Conservation (phyloP, 2,329 filamentous ascomycete species). For the Fusarium aywerte region DNA sequence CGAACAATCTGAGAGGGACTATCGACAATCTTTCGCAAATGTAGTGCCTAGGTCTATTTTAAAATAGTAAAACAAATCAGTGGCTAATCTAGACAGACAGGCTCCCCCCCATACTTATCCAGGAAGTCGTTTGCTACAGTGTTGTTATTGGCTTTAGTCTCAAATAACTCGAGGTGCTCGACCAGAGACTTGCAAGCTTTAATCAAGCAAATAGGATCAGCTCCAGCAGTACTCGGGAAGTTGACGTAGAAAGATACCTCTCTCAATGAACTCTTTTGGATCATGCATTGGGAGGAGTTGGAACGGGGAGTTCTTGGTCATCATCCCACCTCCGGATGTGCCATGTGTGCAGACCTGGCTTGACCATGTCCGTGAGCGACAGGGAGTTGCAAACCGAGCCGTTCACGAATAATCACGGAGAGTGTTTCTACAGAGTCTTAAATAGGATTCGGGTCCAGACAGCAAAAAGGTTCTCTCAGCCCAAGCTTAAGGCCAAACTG, state of each 20-base stretch:
- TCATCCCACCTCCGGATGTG: background rate
- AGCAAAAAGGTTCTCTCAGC: background rate
- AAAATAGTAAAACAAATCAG: constrained; percentile 11
- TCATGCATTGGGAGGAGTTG: background rate
- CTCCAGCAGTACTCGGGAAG: background rate
- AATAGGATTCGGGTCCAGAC: background rate
- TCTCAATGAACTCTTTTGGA: background rate
- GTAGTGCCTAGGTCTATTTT: constrained; percentile 3
- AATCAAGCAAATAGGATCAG: background rate
- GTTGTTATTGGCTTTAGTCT: constrained; percentile 1
- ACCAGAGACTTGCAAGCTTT: background rate
- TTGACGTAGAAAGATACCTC: constrained; percentile 4
- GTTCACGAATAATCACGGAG: constrained; percentile 1
- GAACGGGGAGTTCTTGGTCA: background rate
- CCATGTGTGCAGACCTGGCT: background rate
- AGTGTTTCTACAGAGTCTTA: background rate
- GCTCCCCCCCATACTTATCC: background rate
- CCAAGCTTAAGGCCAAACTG: background rate
- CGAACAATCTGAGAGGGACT: constrained; percentile 3
- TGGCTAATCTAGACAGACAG: background rate
- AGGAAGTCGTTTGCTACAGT: constrained; percentile 1
- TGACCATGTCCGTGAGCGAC: background rate
- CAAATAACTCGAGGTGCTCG: constrained; percentile 11
- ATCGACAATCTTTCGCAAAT: constrained; percentile 7
- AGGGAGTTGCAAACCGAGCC: background rate